Conservation (phyloP, 352 stramenopile species). For the Globisporangium parvum region DNA sequence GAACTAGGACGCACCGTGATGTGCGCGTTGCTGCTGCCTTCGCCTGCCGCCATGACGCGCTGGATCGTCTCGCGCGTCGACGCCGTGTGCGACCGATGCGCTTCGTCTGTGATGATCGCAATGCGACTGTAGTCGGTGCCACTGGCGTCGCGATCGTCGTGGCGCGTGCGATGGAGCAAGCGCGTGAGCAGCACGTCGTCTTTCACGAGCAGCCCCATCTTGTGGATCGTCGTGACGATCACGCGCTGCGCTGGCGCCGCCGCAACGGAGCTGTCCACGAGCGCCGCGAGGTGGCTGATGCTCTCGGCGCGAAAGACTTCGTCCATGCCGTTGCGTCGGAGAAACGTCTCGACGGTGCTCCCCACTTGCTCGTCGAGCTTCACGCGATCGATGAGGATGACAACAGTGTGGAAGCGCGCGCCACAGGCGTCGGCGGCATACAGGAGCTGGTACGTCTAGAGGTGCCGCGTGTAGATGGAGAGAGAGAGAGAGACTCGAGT, state of each 20-base stretch:
- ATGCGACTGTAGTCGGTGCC: constrained; percentile 38
- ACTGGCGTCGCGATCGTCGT: not conserved
- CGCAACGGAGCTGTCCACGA: constrained; percentile 23
- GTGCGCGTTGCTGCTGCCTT: constrained; percentile 26
- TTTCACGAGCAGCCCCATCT: constrained; percentile 64
- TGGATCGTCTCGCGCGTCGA: constrained; percentile 65
- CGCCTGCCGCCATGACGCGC: constrained; percentile 46
- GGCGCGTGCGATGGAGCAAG: constrained; percentile 43
- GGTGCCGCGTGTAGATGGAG: not conserved
- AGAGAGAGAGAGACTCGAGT: not conserved
- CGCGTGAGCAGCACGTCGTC: constrained; percentile 63
- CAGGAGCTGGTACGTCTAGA: constrained; percentile 68
- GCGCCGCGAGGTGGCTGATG: constrained; percentile 55
- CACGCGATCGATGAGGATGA: constrained; percentile 77
- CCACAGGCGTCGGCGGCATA: constrained; percentile 33
- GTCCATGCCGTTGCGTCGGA: constrained; percentile 66
- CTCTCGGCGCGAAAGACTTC: constrained; percentile 68
- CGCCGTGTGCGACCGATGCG: constrained; percentile 68
- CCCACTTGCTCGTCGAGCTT: constrained; percentile 81
- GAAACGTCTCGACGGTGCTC: constrained; percentile 57
- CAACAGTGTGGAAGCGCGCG: constrained; percentile 64
- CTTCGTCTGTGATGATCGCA: constrained; percentile 81
- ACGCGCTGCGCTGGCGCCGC: constrained; percentile 31
- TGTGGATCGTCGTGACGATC: constrained; percentile 80
- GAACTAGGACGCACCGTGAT: constrained; percentile 22